These are phyloP conservation scores for Botrytis fragariae DNA, from an alignment of 2,329 filamentous ascomycete species.

Conservation along the genomic window DNA sequence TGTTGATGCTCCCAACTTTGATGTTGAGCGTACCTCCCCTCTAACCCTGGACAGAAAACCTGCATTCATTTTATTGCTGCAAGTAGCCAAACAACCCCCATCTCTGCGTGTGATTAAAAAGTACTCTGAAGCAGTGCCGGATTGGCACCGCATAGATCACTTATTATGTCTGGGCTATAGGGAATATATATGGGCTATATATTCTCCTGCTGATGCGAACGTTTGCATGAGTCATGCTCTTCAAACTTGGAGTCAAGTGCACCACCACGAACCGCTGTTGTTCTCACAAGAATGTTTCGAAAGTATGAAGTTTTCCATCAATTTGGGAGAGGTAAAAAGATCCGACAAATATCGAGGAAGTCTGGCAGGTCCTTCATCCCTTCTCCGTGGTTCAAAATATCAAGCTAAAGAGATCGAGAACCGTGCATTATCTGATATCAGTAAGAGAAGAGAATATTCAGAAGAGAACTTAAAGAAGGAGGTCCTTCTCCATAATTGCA, in stretches of 20 bases:
- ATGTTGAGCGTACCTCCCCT: neutral
- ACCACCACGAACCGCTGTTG: too few relatives aligned
- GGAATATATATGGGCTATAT: neutral
- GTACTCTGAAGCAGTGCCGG: neutral
- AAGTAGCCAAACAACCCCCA: neutral
- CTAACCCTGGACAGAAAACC: neutral
- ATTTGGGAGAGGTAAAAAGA: too few relatives aligned
- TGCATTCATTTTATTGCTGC: neutral
- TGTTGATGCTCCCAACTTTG: neutral
- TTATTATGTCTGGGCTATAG: neutral
- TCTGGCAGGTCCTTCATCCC: neutral
- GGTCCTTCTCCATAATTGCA: neutral
- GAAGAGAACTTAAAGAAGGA: neutral
- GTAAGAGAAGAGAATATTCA: neutral
- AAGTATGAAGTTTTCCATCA: neutral
- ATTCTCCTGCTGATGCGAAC: neutral
- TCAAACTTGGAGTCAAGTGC: neutral
- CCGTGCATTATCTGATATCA: too few relatives aligned
- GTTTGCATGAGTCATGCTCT: neutral
- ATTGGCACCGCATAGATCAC: conserved; percentile 3
- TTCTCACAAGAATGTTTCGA: neutral
- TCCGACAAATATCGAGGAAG: neutral
- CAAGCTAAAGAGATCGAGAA: neutral
- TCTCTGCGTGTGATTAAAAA: neutral
- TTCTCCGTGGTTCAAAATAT: neutral